A percentile compares a stretch with the other conserved stretches of the same genome.
phyloP scores from a whole-genome alignment of 108 stramenopile species.

The Fragilaria radians region DNA sequence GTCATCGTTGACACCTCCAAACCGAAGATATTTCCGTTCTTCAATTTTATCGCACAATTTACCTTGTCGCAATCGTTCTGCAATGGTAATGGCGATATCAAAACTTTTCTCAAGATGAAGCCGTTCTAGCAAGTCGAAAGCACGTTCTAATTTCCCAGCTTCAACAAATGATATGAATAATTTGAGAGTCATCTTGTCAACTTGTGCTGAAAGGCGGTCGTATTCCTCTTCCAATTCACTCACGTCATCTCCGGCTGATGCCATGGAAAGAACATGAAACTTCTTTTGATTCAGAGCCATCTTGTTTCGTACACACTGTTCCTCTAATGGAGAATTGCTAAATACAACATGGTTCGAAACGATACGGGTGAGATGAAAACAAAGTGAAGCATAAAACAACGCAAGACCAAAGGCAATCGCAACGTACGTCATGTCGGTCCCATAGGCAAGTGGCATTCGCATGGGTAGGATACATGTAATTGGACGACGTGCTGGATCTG shows the following conservation, averaged over 20 bases:
- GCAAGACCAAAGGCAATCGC: neutral
- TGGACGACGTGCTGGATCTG: constrained; percentile 71
- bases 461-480: constrained; percentile 60
- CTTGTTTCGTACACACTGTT: constrained; percentile 61
- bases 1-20: constrained; percentile 26
- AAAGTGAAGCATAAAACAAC: constrained; percentile 1
- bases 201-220: constrained; percentile 42
- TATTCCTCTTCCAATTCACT: constrained; percentile 62
- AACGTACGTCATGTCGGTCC: constrained; percentile 38
- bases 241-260: constrained; percentile 21
- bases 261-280: constrained; percentile 35
- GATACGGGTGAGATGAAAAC: constrained; percentile 1
- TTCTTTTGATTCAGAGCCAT: constrained; percentile 63
- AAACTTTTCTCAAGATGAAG: constrained; percentile 64
- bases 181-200: constrained; percentile 76
- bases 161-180: constrained; percentile 50
- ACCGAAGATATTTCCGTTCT: constrained; percentile 38
- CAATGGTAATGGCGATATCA: constrained; percentile 61
- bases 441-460: constrained; percentile 61
- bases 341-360: neutral
- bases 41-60: constrained; percentile 58
- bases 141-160: constrained; percentile 64
- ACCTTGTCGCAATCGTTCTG: constrained; percentile 44
- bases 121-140: constrained; percentile 55
- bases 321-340: constrained; percentile 46